Conservation (phyloP, 1,284 basidiomycete species). For the Tremellales sp. region DNA sequence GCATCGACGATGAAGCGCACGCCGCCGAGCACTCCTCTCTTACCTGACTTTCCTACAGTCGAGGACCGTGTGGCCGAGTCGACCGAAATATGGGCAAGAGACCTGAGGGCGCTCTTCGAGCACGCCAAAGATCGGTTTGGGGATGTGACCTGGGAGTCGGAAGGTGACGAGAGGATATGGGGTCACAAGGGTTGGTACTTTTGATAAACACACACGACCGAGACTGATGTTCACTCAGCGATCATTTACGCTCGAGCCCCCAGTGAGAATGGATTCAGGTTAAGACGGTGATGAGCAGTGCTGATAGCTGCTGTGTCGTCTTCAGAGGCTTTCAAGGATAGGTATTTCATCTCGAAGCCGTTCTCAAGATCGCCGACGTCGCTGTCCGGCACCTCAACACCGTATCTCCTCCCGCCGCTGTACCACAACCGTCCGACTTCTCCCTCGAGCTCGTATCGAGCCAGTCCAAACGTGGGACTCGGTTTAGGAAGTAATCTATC, state of each 20-base stretch:
- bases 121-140: slow-evolving; percentile 79
- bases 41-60: slow-evolving; percentile 22
- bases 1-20: too few relatives aligned
- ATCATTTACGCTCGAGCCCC: slow-evolving; percentile 92
- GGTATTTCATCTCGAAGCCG: slow-evolving; percentile 59
- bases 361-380: slow-evolving; percentile 44
- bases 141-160: slow-evolving; percentile 84
- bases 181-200: slow-evolving; percentile 42
- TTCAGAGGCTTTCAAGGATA: slow-evolving; percentile 67
- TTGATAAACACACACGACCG: neutral
- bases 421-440: slow-evolving; percentile 10
- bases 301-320: slow-evolving; percentile 1
- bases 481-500: slow-evolving; percentile 19
- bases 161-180: slow-evolving; percentile 49
- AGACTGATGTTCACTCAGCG: slow-evolving; percentile 52
- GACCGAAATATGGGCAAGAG: slow-evolving; percentile 62
- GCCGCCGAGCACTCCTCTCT: too few relatives aligned
- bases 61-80: slow-evolving; percentile 34
- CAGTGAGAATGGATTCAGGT: slow-evolving; percentile 35
- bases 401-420: slow-evolving; percentile 14
- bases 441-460: slow-evolving; percentile 5
- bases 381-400: slow-evolving; percentile 12
- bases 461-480: neutral
- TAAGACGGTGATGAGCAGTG: neutral
- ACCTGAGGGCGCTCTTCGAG: slow-evolving; percentile 70